Conservation (phyloP, 352 stramenopile species). For the Phytopythium boreale region DNA sequence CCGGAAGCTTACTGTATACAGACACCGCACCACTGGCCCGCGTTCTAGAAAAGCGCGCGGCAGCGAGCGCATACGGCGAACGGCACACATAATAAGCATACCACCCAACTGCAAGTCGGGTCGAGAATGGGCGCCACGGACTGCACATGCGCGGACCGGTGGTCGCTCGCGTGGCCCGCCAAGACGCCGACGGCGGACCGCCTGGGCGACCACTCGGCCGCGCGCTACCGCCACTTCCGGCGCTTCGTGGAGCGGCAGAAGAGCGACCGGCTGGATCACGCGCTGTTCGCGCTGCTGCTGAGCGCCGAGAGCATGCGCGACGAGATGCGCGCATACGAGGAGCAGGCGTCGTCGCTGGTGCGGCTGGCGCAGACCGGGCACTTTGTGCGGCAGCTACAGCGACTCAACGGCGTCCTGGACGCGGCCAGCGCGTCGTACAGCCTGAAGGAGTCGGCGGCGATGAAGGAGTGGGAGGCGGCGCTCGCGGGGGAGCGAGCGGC, state of each 20-base stretch:
- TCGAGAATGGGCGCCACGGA: neutral
- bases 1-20: no score
- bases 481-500: neutral
- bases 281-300: conserved; percentile 5
- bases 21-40: no score
- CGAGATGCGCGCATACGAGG: conserved; percentile 4
- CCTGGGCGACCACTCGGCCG: neutral
- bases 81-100: neutral
- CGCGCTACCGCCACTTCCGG: conserved; percentile 1
- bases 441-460: neutral
- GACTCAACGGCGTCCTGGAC: conserved; percentile 1
- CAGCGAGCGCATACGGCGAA: no score
- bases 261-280: neutral
- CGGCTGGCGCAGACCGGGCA: neutral
- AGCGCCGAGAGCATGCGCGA: conserved; percentile 7
- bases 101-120: neutral
- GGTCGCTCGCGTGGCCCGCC: neutral
- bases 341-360: neutral
- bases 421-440: neutral
- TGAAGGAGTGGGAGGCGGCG: conserved; percentile 1
- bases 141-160: neutral
- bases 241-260: neutral
- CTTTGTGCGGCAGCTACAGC: conserved; percentile 1
- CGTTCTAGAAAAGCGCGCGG: no score
- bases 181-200: neutral